phyloP scores from a whole-genome alignment of 495 filamentous ascomycete genomes.

The Achaetomiella virescens region DNA sequence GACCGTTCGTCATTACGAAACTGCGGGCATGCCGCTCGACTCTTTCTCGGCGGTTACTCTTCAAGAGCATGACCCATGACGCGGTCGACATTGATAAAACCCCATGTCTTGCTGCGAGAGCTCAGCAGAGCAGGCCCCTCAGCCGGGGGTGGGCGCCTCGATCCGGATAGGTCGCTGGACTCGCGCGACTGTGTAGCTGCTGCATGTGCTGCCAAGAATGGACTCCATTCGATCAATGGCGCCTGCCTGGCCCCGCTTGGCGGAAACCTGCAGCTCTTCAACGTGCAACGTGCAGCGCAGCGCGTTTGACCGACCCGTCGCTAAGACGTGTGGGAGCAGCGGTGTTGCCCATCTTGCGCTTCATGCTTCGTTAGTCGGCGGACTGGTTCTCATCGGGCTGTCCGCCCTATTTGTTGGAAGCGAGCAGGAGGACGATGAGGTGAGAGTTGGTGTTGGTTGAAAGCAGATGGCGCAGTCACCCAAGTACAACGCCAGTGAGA shows the following conservation, averaged over 20 bases:
- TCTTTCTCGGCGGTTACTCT: not conserved
- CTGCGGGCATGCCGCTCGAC: not conserved
- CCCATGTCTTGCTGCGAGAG: not conserved
- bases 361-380: not conserved
- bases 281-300: conserved; percentile 1
- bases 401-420: not conserved
- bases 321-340: conserved; percentile 2
- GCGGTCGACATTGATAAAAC: not conserved
- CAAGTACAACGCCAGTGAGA: not conserved
- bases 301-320: not conserved
- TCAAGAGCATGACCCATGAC: not conserved
- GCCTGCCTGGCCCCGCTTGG: not conserved
- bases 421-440: too few relatives aligned
- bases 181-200: conserved; percentile 1
- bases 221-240: not conserved
- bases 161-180: conserved; percentile 14
- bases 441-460: not conserved
- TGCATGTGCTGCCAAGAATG: not conserved
- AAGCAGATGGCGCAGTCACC: not conserved
- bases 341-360: not conserved
- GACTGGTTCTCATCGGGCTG: not conserved
- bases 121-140: not conserved
- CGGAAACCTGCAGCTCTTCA: conserved; percentile 5
- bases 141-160: conserved; percentile 2
- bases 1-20: not conserved